A percentile compares a stretch with the other conserved stretches of the same genome.
Conservation (phyloP, 1,139 yeast genomes). For the Debaryomyces fabryi region DNA sequence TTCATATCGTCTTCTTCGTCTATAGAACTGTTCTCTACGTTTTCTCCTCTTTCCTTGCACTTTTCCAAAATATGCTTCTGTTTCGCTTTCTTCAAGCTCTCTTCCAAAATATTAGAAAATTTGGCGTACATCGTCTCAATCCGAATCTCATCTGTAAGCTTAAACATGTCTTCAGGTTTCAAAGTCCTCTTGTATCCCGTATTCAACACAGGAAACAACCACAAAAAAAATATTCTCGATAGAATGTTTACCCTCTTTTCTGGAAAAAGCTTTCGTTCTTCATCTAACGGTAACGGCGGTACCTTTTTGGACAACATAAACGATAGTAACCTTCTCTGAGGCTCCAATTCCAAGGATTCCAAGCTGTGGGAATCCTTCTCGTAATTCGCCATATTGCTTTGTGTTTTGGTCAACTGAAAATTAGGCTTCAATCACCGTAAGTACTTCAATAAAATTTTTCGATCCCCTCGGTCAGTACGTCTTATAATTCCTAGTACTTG, state of each 20-base stretch:
- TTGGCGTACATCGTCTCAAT: slow-evolving; percentile 47
- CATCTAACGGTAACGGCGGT: slow-evolving; percentile 56
- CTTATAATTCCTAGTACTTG: not conserved
- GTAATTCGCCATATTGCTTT: not conserved
- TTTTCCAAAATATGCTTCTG: slow-evolving; percentile 24
- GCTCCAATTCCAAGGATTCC: slow-evolving; percentile 12
- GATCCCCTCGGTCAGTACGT: not conserved
- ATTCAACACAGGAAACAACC: slow-evolving; percentile 61
- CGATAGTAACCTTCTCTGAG: slow-evolving; percentile 21
- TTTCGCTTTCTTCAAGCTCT: slow-evolving; percentile 34
- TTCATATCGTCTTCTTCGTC: slow-evolving; percentile 28
- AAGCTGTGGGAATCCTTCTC: slow-evolving; percentile 1
- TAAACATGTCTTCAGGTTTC: slow-evolving; percentile 63
- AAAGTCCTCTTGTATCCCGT: slow-evolving; percentile 72
- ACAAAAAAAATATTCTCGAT: slow-evolving; percentile 47
- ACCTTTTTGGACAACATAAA: slow-evolving; percentile 30
- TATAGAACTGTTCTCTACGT: slow-evolving; percentile 22
- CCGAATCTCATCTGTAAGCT: slow-evolving; percentile 52
- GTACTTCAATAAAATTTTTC: not conserved
- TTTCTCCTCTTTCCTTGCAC: slow-evolving; percentile 29
- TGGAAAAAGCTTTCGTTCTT: slow-evolving; percentile 52
- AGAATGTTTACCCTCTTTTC: slow-evolving; percentile 31
- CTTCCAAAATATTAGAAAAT: slow-evolving; percentile 35
- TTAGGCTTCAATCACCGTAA: not conserved
- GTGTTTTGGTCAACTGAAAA: not conserved